A percentile compares a stretch with the other conserved stretches of the same genome.
phyloP scores from a whole-genome alignment of 1,284 basidiomycete species.

The Cutaneotrichosporon sp. region DNA sequence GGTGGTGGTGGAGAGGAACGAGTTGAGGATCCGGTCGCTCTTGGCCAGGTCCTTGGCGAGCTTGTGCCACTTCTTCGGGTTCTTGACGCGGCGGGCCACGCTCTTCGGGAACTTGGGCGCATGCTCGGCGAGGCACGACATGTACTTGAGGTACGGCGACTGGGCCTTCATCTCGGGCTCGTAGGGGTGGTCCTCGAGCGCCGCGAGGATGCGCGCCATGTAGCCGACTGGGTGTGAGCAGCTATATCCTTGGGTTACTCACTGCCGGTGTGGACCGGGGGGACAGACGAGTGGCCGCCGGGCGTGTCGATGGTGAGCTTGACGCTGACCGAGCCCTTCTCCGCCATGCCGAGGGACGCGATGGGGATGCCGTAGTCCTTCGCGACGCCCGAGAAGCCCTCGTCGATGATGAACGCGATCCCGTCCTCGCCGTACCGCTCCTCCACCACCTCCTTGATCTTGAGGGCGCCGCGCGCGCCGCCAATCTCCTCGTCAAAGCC shows the following conservation, averaged over 20 bases:
- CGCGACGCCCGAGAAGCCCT: constrained; percentile 54
- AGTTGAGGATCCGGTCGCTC: constrained; percentile 38
- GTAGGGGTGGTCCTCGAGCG: constrained; percentile 51
- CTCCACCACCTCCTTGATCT: constrained; percentile 45
- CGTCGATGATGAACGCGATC: constrained; percentile 56
- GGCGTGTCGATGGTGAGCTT: constrained; percentile 48
- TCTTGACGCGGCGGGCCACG: constrained; percentile 41
- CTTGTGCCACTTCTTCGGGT: constrained; percentile 52
- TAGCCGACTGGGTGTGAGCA: constrained; percentile 44
- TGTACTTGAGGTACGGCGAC: constrained; percentile 55
- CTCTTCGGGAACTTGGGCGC: constrained; percentile 51
- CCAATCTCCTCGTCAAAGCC: constrained; percentile 59
- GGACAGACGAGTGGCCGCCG: constrained; percentile 52
- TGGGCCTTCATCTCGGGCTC: constrained; percentile 42
- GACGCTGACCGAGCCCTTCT: constrained; percentile 55
- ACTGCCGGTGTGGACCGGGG: constrained; percentile 54
- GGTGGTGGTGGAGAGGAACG: constrained; percentile 51
- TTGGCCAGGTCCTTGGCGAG: constrained; percentile 51
- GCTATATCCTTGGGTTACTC: constrained; percentile 31
- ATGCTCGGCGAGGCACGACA: constrained; percentile 56
- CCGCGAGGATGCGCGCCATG: constrained; percentile 47
- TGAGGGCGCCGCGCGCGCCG: constrained; percentile 49
- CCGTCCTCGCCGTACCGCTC: constrained; percentile 52
- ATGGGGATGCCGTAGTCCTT: constrained; percentile 46
- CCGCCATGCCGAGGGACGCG: constrained; percentile 55